Evolutionary conservation across 805 yeast genomes (phyloP), one percentile per base, ranked within the genome.

Genomic region (Wickerhamiella domercqiae): DNA sequence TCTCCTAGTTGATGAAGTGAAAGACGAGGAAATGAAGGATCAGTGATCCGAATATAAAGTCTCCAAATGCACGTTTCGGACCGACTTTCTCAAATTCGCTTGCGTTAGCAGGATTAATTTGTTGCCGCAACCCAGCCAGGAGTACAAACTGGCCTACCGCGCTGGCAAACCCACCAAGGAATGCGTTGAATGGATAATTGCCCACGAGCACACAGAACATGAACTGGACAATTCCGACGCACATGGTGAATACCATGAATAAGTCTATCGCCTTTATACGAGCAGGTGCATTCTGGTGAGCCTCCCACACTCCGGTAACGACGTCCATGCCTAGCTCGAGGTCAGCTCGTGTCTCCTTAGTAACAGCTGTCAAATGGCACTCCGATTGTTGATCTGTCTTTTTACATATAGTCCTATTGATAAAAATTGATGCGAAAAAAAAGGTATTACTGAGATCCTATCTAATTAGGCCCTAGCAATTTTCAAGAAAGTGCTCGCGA

Each of bases 61-160:
- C 98, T 15, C 84, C 94, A 56, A 90, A 71, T 3, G 96, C 84
- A 38, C 75, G 63, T 50, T 67, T 70, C 25, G 70, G 70, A 4
- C 70, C 51, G 29, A 71, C 63, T 3, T 59, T 54, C 3, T 50
- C 52, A 52, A 70, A 71, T 39, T 60, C 59, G 9, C 34, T 35
- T 35, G 49, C 41, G 45, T 64, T 66, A 36, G 52, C 50, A 32
- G 64, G 49, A 42, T 64, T 59, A 41, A 68, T 64, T 54, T 86
- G 96, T 52, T 87, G 67, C 52, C 97, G 68, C 52, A 90, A 45
- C 25, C 47, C 41, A n/a, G 62, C 64, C 9, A 93, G 73, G 45
- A 90, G 68, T 19, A 90, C 97, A 56, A 90, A 90, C 59, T 90
- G 97, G 11, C 94, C 97, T 36, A 90, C 96, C 32, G 96, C 81